These are phyloP conservation scores for Crithidia bombi DNA, from an alignment of 208 protist species.

Conservation along the genomic window DNA sequence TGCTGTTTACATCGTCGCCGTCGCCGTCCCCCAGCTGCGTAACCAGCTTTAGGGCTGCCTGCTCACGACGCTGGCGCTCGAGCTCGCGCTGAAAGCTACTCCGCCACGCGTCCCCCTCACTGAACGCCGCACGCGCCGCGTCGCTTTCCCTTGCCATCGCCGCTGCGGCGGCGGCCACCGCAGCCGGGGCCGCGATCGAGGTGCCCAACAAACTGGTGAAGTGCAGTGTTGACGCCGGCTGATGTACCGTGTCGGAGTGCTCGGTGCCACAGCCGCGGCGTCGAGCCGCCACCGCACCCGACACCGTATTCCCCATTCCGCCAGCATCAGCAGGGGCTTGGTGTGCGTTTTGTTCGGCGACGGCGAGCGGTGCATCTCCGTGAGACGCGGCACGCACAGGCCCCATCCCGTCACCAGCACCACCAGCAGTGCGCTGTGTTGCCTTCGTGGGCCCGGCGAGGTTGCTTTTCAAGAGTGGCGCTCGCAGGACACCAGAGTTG, in stretches of 20 bases:
- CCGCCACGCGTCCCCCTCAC: slow-evolving; percentile 34
- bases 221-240: slow-evolving; percentile 1
- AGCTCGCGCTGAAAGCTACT: slow-evolving; percentile 36
- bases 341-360: not conserved
- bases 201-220: slow-evolving; percentile 24
- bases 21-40: slow-evolving; percentile 1
- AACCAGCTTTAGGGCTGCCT: slow-evolving; percentile 36
- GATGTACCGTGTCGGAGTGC: slow-evolving; percentile 12
- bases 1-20: slow-evolving; percentile 23
- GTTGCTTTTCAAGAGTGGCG: not conserved
- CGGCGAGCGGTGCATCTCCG: not conserved
- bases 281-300: not conserved
- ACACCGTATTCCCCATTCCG: too few relatives aligned
- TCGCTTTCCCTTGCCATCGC: slow-evolving; percentile 1
- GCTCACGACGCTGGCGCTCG: slow-evolving; percentile 32
- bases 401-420: not conserved
- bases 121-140: slow-evolving; percentile 29
- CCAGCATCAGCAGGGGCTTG: not conserved
- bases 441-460: not conserved
- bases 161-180: not conserved
- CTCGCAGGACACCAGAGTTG: not conserved
- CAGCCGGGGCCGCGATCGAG: not conserved
- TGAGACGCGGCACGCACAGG: not conserved
- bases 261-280: slow-evolving; percentile 26
- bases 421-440: not conserved